Evolutionary conservation across 495 filamentous ascomycete species (phyloP).

Genomic region (Penicillium longicatenatum): DNA sequence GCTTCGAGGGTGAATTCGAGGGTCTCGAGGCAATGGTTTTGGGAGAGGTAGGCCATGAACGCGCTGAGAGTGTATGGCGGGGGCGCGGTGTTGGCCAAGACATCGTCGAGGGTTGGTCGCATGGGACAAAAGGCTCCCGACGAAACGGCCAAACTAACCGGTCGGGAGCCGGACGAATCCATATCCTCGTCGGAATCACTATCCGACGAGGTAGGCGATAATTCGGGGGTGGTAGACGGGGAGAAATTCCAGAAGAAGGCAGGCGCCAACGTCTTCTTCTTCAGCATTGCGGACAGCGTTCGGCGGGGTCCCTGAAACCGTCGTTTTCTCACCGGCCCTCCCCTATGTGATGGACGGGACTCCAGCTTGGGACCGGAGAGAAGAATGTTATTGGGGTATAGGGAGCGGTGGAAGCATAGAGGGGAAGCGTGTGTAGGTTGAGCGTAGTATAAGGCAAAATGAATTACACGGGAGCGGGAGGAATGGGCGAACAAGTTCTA

Average conservation of each 20-base stretch:
- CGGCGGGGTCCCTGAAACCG: conserved; percentile 30
- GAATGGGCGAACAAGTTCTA: background rate
- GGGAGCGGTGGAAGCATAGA: background rate
- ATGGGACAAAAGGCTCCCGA: conserved; percentile 67
- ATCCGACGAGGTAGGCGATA: conserved; percentile 45
- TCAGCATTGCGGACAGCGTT: conserved; percentile 52
- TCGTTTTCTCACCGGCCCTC: conserved; percentile 31
- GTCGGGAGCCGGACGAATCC: conserved; percentile 55
- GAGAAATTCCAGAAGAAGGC: conserved; percentile 46
- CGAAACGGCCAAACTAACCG: conserved; percentile 64
- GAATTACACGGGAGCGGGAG: background rate
- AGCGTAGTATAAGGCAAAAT: background rate
- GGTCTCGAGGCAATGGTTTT: conserved; percentile 97
- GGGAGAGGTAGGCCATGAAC: conserved; percentile 96
- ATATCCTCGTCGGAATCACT: conserved; percentile 62
- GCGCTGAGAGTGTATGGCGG: conserved; percentile 91
- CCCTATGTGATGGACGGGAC: conserved; percentile 22
- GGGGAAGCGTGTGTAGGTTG: background rate
- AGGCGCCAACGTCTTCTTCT: conserved; percentile 46
- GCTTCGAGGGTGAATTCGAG: conserved; percentile 97
- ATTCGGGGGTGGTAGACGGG: conserved; percentile 45
- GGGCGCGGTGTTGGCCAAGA: conserved; percentile 82
- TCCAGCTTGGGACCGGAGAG: conserved; percentile 25
- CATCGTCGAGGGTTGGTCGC: conserved; percentile 81
- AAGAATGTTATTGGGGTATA: conserved; percentile 16